These are phyloP conservation scores for Globisporangium irregulare DNA, from an alignment of 352 stramenopile genomes.

Conservation along the genomic window DNA sequence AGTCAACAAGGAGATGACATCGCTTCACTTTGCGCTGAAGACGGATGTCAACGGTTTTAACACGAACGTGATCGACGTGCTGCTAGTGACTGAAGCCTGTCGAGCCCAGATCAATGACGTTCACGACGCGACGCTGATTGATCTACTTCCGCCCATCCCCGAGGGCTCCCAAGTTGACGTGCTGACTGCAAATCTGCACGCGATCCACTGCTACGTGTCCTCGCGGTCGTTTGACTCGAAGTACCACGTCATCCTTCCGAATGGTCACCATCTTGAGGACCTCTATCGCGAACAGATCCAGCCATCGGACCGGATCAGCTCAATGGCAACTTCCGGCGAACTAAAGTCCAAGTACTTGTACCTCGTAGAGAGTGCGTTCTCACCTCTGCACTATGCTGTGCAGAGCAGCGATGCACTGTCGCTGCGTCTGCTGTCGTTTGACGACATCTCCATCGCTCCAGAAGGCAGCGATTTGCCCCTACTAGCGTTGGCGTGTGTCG, in stretches of 20 bases:
- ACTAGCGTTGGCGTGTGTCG: constrained; percentile 52
- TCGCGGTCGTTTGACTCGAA: constrained; percentile 37
- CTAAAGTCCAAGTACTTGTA: constrained; percentile 41
- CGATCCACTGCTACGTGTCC: constrained; percentile 41
- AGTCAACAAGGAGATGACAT: constrained; percentile 35
- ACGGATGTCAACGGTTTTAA: constrained; percentile 51
- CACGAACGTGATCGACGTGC: constrained; percentile 38
- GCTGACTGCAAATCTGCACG: constrained; percentile 17
- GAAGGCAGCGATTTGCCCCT: constrained; percentile 58
- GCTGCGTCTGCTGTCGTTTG: constrained; percentile 28
- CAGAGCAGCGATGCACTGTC: constrained; percentile 44
- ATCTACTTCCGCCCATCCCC: constrained; percentile 33
- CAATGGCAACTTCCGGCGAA: background rate
- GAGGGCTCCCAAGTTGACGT: constrained; percentile 28
- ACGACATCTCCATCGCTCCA: constrained; percentile 29
- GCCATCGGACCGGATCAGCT: background rate
- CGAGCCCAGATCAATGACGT: constrained; percentile 39
- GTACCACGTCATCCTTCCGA: constrained; percentile 55
- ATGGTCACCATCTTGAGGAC: constrained; percentile 38
- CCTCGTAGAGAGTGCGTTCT: constrained; percentile 49
- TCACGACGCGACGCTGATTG: constrained; percentile 54
- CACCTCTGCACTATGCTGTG: constrained; percentile 56
- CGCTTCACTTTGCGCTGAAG: constrained; percentile 49
- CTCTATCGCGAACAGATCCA: constrained; percentile 41
- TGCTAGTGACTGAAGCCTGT: constrained; percentile 26